Evolutionary conservation across 1,284 basidiomycete genomes (phyloP).

Genomic region (Athelia sp.): DNA sequence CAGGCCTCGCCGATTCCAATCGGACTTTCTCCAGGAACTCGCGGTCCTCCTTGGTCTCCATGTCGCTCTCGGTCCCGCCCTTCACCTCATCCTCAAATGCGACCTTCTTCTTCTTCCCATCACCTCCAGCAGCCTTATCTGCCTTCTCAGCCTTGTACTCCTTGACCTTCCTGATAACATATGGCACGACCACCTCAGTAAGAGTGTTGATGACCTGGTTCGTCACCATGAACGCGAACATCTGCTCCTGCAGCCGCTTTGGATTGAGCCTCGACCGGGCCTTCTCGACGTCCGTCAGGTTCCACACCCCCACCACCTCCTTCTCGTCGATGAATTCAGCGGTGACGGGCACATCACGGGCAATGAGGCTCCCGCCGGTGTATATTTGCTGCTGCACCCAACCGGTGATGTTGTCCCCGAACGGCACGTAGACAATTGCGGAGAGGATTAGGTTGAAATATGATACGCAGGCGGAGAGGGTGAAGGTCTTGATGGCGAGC

Average conservation of each 20-base stretch:
- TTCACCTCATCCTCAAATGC: conserved; percentile 61
- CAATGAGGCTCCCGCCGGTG: conserved; percentile 14
- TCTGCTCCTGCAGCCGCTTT: conserved; percentile 79
- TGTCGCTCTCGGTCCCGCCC: conserved; percentile 27
- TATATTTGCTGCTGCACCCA: conserved; percentile 44
- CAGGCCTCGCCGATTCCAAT: conserved; percentile 74
- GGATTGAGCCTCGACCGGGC: conserved; percentile 58
- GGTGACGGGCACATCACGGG: conserved; percentile 8
- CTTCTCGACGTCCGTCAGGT: conserved; percentile 32
- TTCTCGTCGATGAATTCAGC: conserved; percentile 9
- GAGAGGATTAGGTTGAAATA: conserved; percentile 84
- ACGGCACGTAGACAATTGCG: conserved; percentile 90
- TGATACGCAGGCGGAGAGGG: conserved; percentile 83
- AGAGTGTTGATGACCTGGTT: conserved; percentile 85
- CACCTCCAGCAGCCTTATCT: conserved; percentile 20
- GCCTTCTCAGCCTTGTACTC: conserved; percentile 41
- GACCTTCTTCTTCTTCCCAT: conserved; percentile 53
- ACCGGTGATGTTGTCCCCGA: conserved; percentile 79
- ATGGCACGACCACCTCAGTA: conserved; percentile 83
- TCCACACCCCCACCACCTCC: conserved; percentile 41
- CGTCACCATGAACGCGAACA: conserved; percentile 94
- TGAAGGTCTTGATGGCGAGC: conserved; percentile 90
- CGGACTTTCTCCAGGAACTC: conserved; percentile 76
- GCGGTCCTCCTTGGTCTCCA: conserved; percentile 47
- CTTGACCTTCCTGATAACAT: conserved; percentile 59